Evolutionary conservation across 2,329 filamentous ascomycete species (phyloP).

Genomic region (Cercospora canescens): DNA sequence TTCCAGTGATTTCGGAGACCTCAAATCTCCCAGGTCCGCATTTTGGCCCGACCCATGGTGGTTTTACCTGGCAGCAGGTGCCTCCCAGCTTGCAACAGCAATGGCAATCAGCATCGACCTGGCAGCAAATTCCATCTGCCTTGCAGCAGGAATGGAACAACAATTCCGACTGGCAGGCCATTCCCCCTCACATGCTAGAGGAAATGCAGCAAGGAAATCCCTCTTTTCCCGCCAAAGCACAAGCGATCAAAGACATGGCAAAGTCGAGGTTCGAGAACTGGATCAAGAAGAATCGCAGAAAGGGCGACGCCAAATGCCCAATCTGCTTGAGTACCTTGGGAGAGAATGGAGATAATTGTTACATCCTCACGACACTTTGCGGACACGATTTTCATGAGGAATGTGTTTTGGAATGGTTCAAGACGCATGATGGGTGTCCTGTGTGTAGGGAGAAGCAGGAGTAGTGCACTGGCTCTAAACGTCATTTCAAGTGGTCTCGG

Average conservation of each 20-base stretch:
- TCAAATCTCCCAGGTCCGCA: neutral
- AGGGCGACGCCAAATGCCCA: neutral
- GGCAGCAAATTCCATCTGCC: neutral
- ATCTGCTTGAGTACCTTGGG: neutral
- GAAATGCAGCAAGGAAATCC: slow-evolving; percentile 1
- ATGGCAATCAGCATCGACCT: neutral
- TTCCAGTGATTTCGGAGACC: neutral
- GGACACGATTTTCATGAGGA: slow-evolving; percentile 2
- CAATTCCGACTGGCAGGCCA: neutral
- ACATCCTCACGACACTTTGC: slow-evolving; percentile 4
- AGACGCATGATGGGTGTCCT: neutral
- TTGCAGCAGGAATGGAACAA: neutral
- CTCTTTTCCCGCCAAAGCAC: neutral
- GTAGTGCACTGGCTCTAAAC: neutral
- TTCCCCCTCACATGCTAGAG: neutral
- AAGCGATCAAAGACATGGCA: neutral
- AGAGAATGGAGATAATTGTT: neutral
- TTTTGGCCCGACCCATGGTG: neutral
- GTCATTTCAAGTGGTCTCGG: neutral
- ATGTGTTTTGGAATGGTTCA: slow-evolving; percentile 3
- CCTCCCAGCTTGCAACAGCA: neutral
- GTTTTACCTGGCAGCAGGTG: neutral
- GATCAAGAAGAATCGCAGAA: neutral
- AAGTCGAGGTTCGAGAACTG: neutral
- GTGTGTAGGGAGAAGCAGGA: slow-evolving; percentile 1